These are phyloP conservation scores for Salicornia ramosissima DNA, from an alignment of 148 eudicot species.

Conservation along the genomic window DNA sequence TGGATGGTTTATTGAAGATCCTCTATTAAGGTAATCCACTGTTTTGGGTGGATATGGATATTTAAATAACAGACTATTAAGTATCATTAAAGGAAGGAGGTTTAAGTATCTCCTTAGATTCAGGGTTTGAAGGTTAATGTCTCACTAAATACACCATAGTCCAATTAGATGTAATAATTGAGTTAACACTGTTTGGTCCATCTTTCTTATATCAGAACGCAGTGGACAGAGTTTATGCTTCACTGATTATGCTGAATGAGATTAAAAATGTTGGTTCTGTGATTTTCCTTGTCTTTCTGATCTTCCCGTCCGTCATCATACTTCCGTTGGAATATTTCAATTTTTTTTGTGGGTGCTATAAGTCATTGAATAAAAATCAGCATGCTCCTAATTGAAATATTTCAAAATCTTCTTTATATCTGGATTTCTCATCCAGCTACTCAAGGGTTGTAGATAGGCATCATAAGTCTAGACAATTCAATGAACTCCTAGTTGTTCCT, in stretches of 20 bases:
- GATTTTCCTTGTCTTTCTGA: not conserved
- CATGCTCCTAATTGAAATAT: too few relatives aligned
- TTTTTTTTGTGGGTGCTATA: too few relatives aligned
- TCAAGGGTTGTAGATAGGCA: not conserved
- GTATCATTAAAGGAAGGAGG: not conserved
- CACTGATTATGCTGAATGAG: not conserved
- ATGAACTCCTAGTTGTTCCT: too few relatives aligned
- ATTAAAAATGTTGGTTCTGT: not conserved
- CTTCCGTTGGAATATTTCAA: too few relatives aligned
- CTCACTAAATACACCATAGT: not conserved
- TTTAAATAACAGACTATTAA: not conserved
- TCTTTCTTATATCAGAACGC: not conserved
- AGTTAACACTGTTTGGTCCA: not conserved
- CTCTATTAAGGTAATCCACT: constrained; percentile 10
- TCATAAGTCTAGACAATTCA: too few relatives aligned
- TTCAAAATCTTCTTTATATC: too few relatives aligned
- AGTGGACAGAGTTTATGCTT: not conserved
- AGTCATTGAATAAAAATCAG: too few relatives aligned
- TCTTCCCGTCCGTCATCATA: too few relatives aligned
- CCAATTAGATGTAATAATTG: not conserved
- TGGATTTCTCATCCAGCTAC: too few relatives aligned
- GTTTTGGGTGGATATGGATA: constrained; percentile 8
- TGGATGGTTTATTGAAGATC: not conserved
- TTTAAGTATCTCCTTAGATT: not conserved
- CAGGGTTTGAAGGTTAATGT: not conserved